A percentile compares a stretch with the other conserved stretches of the same genome.
These are phyloP conservation scores for Penicillium verhagenii DNA, from an alignment of 495 filamentous ascomycete genomes.

Conservation along the genomic window DNA sequence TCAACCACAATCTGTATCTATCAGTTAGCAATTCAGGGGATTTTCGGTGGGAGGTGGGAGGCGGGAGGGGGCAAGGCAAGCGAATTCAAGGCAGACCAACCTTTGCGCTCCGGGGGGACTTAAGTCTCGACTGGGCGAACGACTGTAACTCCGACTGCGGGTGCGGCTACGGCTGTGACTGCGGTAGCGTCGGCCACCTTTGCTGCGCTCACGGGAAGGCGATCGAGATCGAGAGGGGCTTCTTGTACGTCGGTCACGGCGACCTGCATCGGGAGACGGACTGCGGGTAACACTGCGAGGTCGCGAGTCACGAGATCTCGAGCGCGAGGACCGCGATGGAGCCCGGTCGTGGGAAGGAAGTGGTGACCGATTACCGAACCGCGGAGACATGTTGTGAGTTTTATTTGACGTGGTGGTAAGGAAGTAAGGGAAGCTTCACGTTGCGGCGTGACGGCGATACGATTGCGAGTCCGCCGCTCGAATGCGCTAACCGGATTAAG, in stretches of 20 bases:
- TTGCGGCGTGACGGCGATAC: no score
- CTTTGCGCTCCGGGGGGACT: conserved; percentile 57
- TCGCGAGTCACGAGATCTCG: conserved; percentile 47
- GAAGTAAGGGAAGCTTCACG: background rate
- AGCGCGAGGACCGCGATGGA: conserved; percentile 38
- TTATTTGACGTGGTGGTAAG: background rate
- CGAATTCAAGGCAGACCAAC: conserved; percentile 27
- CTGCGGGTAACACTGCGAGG: conserved; percentile 36
- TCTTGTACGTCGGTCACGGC: conserved; percentile 40
- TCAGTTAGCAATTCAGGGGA: background rate
- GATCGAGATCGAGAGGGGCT: conserved; percentile 47
- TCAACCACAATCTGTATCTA: conserved; percentile 81
- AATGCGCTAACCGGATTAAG: background rate
- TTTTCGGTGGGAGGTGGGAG: no score
- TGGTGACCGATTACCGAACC: conserved; percentile 25
- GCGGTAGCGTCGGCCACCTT: conserved; percentile 36
- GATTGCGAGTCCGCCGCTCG: no score
- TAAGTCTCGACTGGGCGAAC: conserved; percentile 44
- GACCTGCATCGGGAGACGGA: conserved; percentile 30
- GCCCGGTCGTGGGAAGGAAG: conserved; percentile 17
- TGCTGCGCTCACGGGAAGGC: conserved; percentile 42
- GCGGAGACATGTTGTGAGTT: conserved; percentile 21
- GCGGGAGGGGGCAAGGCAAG: background rate
- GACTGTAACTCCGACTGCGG: conserved; percentile 46
- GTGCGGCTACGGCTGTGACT: conserved; percentile 42